Evolutionary conservation across 2,329 filamentous ascomycete genomes (phyloP).

Genomic region (Aspergillus sp.): DNA sequence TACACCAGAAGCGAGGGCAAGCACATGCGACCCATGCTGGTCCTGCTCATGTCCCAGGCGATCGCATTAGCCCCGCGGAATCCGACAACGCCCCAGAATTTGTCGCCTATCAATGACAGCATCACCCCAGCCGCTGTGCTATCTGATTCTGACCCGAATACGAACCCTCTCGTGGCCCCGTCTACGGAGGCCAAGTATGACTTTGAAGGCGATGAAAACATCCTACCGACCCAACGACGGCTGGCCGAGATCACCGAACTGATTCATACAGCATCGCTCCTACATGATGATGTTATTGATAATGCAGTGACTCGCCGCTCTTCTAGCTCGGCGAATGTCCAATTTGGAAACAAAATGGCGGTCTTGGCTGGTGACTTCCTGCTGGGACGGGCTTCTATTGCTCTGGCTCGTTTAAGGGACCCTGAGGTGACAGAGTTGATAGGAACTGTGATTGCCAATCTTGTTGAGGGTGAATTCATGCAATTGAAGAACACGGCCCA

Average conservation of each 20-base stretch:
- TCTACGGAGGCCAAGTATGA: slow-evolving; percentile 29
- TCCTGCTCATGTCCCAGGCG: slow-evolving; percentile 91
- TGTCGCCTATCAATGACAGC: slow-evolving; percentile 47
- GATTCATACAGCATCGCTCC: slow-evolving; percentile 90
- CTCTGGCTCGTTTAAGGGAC: slow-evolving; percentile 79
- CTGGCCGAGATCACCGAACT: slow-evolving; percentile 95
- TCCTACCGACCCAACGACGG: slow-evolving; percentile 85
- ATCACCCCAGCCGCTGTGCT: slow-evolving; percentile 58
- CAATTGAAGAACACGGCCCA: slow-evolving; percentile 91
- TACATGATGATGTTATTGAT: slow-evolving; percentile 98
- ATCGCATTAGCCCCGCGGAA: slow-evolving; percentile 69
- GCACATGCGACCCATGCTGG: slow-evolving; percentile 87
- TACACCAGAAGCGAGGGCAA: slow-evolving; percentile 96
- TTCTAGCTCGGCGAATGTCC: slow-evolving; percentile 78
- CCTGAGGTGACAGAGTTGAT: slow-evolving; percentile 91
- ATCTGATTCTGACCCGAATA: slow-evolving; percentile 71
- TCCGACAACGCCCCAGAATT: slow-evolving; percentile 20
- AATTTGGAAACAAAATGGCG: slow-evolving; percentile 99
- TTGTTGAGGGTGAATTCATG: slow-evolving; percentile 99
- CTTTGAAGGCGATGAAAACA: slow-evolving; percentile 46
- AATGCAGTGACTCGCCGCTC: slow-evolving; percentile 78
- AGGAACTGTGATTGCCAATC: slow-evolving; percentile 91
- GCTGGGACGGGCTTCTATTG: slow-evolving; percentile 84
- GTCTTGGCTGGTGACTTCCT: slow-evolving; percentile 96
- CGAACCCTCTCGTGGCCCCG: slow-evolving; percentile 46